Percentiles rank a stretch among this genome's conserved stretches.
These are phyloP conservation scores for Ajuga chamaepitys DNA, from an alignment of 257 asterid genomes.

Conservation along the genomic window DNA sequence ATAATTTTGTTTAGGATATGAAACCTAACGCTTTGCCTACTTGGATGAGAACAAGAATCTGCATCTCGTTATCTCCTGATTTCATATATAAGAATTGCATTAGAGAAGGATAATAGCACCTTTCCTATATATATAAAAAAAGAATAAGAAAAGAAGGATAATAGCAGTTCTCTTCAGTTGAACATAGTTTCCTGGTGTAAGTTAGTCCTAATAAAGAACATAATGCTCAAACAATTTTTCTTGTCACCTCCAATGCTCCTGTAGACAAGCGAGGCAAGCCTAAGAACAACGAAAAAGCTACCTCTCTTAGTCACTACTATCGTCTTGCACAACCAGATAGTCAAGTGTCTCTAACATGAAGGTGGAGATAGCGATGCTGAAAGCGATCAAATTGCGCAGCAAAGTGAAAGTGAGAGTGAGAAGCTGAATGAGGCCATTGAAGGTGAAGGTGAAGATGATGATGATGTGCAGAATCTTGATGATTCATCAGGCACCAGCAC, in stretches of 20 bases:
- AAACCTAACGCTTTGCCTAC: not conserved
- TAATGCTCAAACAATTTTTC: not conserved
- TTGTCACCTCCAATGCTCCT: slow-evolving; percentile 39
- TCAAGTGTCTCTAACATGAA: slow-evolving; percentile 11
- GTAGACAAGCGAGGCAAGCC: slow-evolving; percentile 81
- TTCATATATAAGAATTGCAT: not conserved
- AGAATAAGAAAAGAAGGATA: not conserved
- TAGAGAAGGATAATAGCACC: no score
- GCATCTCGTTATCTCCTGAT: not conserved
- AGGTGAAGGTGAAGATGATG: slow-evolving; percentile 18
- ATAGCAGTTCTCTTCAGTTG: not conserved
- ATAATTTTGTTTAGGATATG: not conserved
- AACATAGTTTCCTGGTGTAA: not conserved
- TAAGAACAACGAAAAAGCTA: slow-evolving; percentile 17
- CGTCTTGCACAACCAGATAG: slow-evolving; percentile 33
- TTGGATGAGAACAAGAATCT: not conserved
- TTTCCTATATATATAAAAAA: no score
- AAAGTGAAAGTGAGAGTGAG: slow-evolving; percentile 24
- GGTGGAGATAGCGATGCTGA: slow-evolving; percentile 22
- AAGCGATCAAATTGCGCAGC: slow-evolving; percentile 10
- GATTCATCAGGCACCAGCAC: slow-evolving; percentile 39
- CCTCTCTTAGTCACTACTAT: slow-evolving; percentile 53
- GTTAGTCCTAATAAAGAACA: not conserved
- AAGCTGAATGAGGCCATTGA: slow-evolving; percentile 13
- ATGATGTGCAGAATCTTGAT: slow-evolving; percentile 29